phyloP scores from a whole-genome alignment of 495 filamentous ascomycete species.

The Penicillium egyptiacum region DNA sequence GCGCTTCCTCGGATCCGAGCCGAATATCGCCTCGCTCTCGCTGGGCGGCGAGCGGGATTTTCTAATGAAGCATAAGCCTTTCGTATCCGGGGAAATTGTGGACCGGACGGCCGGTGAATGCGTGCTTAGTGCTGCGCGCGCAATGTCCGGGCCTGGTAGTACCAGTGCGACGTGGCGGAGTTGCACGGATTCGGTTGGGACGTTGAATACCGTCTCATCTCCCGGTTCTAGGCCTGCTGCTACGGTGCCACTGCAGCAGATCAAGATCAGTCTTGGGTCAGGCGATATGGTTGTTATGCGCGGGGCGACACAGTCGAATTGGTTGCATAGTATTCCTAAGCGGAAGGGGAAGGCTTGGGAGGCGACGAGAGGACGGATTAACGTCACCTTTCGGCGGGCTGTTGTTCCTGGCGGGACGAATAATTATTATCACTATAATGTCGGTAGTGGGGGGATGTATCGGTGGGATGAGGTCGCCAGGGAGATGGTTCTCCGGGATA shows the following conservation, averaged over 20 bases:
- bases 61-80: conserved; percentile 67
- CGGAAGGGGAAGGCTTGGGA: conserved; percentile 50
- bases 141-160: conserved; percentile 2
- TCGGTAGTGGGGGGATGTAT: conserved; percentile 62
- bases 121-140: neutral
- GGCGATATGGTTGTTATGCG: conserved; percentile 77
- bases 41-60: conserved; percentile 67
- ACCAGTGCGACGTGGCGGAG: neutral
- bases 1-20: conserved; percentile 64
- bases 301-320: conserved; percentile 64
- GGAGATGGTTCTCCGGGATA: conserved; percentile 49
- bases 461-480: conserved; percentile 55
- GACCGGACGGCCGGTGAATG: neutral
- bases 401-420: conserved; percentile 64
- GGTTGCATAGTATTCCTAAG: conserved; percentile 77
- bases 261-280: conserved; percentile 60
- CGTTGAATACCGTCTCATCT: neutral
- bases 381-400: conserved; percentile 71
- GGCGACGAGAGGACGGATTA: conserved; percentile 61
- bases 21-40: conserved; percentile 69
- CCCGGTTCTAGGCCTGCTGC: neutral
- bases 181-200: neutral
- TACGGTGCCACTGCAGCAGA: conserved; percentile 28
- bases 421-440: conserved; percentile 76
- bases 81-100: conserved; percentile 1